These are phyloP conservation scores for Hordeum pubiflorum DNA, from an alignment of 202 grass and related monocot genomes.

Conservation along the genomic window DNA sequence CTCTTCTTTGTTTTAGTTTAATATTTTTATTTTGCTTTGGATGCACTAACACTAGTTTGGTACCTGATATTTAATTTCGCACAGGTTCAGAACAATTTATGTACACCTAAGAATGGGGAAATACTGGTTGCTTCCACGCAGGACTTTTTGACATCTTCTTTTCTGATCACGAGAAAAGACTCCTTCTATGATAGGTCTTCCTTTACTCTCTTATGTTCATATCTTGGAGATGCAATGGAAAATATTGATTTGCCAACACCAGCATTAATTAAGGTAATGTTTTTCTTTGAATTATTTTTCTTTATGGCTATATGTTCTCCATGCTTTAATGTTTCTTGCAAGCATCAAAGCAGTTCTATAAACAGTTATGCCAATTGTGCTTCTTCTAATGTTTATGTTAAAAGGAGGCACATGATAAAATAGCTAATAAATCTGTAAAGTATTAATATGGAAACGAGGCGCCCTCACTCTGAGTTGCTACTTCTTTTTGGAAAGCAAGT, in stretches of 20 bases:
- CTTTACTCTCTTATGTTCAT: slow-evolving; percentile 85
- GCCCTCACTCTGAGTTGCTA: not conserved
- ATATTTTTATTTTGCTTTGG: not conserved
- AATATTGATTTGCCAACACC: slow-evolving; percentile 85
- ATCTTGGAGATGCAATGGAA: slow-evolving; percentile 83
- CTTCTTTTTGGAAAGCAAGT: not conserved
- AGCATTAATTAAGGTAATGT: slow-evolving; percentile 67
- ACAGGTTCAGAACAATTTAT: slow-evolving; percentile 98
- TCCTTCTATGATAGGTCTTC: slow-evolving; percentile 73
- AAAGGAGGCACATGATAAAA: not conserved
- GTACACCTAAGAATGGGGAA: slow-evolving; percentile 96
- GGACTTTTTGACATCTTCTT: slow-evolving; percentile 92
- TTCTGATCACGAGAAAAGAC: slow-evolving; percentile 95
- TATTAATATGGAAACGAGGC: not conserved
- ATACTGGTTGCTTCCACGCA: slow-evolving; percentile 94
- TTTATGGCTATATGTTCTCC: not conserved
- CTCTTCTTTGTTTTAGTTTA: slow-evolving; percentile 21
- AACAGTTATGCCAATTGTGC: not conserved
- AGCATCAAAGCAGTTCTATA: not conserved
- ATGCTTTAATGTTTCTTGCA: not conserved
- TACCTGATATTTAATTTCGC: slow-evolving; percentile 23
- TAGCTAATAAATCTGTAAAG: not conserved
- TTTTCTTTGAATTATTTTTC: not conserved
- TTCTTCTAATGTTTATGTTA: slow-evolving; percentile 15
- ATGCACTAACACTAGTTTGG: not conserved